These are phyloP conservation scores for Didymella exigua DNA, from an alignment of 2,329 filamentous ascomycete genomes.

Conservation along the genomic window DNA sequence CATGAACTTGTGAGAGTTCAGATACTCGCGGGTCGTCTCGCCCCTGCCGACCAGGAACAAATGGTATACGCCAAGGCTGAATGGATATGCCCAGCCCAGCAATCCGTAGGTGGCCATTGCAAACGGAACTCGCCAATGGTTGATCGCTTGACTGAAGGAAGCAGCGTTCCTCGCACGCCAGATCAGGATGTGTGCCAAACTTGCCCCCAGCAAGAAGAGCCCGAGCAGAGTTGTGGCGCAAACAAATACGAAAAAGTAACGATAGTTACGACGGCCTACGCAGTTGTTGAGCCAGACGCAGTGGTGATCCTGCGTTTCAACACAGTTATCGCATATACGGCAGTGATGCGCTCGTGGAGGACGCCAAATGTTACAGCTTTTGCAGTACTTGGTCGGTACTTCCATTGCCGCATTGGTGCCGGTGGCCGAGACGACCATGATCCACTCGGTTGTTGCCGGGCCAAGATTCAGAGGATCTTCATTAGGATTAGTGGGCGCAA, in stretches of 20 bases:
- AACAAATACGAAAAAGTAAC: conserved; percentile 95
- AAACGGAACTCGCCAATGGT: conserved; percentile 78
- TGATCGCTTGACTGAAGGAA: conserved; percentile 71
- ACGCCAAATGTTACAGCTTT: conserved; percentile 96
- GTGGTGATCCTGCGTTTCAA: conserved; percentile 97
- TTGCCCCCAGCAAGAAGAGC: conserved; percentile 76
- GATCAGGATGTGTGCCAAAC: conserved; percentile 78
- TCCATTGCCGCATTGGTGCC: conserved; percentile 86
- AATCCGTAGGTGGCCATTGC: conserved; percentile 86
- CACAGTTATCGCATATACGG: conserved; percentile 93
- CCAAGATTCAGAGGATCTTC: conserved; percentile 82
- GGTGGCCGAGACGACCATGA: conserved; percentile 81
- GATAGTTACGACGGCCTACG: conserved; percentile 94
- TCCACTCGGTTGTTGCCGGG: conserved; percentile 91
- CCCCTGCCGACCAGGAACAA: conserved; percentile 87
- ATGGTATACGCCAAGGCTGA: conserved; percentile 85
- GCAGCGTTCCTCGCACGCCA: conserved; percentile 69
- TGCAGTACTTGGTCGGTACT: conserved; percentile 97
- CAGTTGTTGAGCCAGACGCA: conserved; percentile 99
- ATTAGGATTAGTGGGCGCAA: conserved; percentile 75
- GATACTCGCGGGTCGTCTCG: conserved; percentile 94
- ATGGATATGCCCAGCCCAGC: conserved; percentile 77
- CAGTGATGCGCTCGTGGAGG: conserved; percentile 96
- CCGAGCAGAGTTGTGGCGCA: conserved; percentile 76
- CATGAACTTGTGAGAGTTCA: conserved; percentile 93